A percentile compares a stretch with the other conserved stretches of the same genome.
Conservation (phyloP, 192 early-diverging fungal species). For the Gigaspora rosea region DNA sequence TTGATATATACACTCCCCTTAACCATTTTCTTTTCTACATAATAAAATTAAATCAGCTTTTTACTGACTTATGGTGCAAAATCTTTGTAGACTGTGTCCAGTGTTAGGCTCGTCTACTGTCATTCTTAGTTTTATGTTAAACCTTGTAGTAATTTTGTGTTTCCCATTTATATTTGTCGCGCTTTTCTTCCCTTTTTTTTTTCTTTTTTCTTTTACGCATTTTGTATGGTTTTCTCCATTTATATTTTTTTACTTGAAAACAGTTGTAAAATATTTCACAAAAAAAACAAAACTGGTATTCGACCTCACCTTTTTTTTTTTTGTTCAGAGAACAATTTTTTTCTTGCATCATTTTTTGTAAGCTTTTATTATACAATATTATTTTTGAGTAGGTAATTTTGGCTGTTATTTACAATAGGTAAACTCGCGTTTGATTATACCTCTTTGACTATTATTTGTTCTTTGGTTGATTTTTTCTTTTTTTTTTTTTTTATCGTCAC, state of each 20-base stretch:
- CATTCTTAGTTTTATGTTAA: background rate
- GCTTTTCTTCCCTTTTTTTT: background rate
- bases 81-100: constrained; percentile 10
- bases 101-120: constrained; percentile 7
- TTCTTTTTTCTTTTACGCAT: background rate
- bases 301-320: background rate
- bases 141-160: background rate
- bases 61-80: background rate
- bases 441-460: background rate
- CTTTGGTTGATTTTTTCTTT: background rate
- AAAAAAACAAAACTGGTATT: background rate
- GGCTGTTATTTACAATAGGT: too few species aligned
- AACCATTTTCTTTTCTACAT: background rate
- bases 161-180: background rate
- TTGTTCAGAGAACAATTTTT: background rate
- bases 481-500: background rate
- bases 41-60: too few species aligned
- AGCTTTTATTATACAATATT: too few species aligned
- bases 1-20: background rate
- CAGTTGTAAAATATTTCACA: background rate
- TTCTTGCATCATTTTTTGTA: too few species aligned
- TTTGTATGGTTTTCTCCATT: background rate
- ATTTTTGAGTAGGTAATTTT: too few species aligned
- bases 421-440: too few species aligned
- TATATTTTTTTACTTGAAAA: background rate